phyloP scores from a whole-genome alignment of 176 grass and related monocot species.

The Tillandsia leiboldiana region DNA sequence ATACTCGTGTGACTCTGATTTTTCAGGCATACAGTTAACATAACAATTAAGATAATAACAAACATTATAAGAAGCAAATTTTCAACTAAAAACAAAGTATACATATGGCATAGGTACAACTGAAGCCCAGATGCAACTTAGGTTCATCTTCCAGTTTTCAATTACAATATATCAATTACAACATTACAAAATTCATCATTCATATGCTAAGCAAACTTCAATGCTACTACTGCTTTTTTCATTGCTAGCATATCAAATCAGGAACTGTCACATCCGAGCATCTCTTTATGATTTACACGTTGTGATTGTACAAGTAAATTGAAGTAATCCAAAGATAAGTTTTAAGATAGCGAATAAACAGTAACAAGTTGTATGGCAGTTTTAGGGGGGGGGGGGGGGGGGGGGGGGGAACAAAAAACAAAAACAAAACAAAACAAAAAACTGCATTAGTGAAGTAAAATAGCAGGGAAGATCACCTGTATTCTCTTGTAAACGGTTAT shows the following conservation, averaged over 20 bases:
- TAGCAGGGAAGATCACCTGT: constrained; percentile 45
- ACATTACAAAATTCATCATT: background rate
- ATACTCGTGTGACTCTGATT: constrained; percentile 41
- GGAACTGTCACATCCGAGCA: background rate
- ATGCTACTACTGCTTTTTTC: background rate
- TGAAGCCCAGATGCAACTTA: background rate
- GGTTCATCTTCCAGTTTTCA: too few species aligned
- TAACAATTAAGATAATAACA: background rate
- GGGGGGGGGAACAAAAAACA: background rate
- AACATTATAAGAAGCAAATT: constrained; percentile 14
- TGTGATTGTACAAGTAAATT: background rate
- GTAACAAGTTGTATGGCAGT: background rate
- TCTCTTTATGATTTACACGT: background rate
- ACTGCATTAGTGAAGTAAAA: background rate
- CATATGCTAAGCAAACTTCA: background rate
- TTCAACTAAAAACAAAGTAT: background rate
- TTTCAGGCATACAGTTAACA: constrained; percentile 5
- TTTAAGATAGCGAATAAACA: background rate
- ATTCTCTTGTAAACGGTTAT: constrained; percentile 48
- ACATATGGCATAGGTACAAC: background rate
- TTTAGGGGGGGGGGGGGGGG: too few species aligned
- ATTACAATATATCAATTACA: background rate
- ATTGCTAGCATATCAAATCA: background rate
- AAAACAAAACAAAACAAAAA: background rate
- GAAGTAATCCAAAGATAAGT: background rate